Percentiles rank a stretch among this genome's conserved stretches.
phyloP scores from a whole-genome alignment of 108 stramenopile species.

The Cyclotella kingstonii region DNA sequence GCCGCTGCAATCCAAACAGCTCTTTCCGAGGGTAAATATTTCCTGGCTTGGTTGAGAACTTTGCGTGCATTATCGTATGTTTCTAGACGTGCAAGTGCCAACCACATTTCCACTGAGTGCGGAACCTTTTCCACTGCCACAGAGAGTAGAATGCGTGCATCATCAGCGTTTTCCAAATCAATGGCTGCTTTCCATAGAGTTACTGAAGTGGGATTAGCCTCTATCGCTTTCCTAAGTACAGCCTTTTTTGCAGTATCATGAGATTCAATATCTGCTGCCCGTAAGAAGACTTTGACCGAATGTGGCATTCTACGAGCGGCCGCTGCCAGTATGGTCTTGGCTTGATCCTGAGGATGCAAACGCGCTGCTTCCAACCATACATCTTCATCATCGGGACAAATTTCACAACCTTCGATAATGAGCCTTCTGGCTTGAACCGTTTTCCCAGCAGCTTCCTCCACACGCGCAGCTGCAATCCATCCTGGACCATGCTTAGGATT shows the following conservation, averaged over 20 bases:
- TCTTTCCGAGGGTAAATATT: slow-evolving; percentile 89
- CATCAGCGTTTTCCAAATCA: slow-evolving; percentile 93
- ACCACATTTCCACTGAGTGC: slow-evolving; percentile 95
- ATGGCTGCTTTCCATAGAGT: slow-evolving; percentile 96
- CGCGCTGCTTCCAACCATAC: slow-evolving; percentile 99
- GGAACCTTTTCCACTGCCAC: slow-evolving; percentile 97
- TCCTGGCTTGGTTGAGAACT: slow-evolving; percentile 94
- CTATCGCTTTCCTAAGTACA: slow-evolving; percentile 92
- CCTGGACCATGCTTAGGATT: slow-evolving; percentile 98
- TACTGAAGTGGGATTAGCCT: slow-evolving; percentile 89
- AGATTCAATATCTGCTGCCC: slow-evolving; percentile 80
- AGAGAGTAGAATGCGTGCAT: slow-evolving; percentile 89
- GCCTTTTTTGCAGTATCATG: slow-evolving; percentile 83
- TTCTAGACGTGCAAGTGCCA: slow-evolving; percentile 96
- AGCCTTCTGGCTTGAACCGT: slow-evolving; percentile 91
- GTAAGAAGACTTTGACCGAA: slow-evolving; percentile 74
- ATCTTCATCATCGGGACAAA: slow-evolving; percentile 91
- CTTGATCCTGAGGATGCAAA: slow-evolving; percentile 81
- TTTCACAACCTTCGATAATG: slow-evolving; percentile 95
- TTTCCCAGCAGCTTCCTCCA: slow-evolving; percentile 95
- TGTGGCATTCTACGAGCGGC: slow-evolving; percentile 67
- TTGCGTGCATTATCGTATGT: slow-evolving; percentile 94
- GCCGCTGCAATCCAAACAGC: slow-evolving; percentile 96
- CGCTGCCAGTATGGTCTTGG: slow-evolving; percentile 87
- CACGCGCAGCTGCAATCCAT: slow-evolving; percentile 97